Evolutionary conservation across 208 protist genomes (phyloP).

Genomic region (Acanthamoeba quina): DNA sequence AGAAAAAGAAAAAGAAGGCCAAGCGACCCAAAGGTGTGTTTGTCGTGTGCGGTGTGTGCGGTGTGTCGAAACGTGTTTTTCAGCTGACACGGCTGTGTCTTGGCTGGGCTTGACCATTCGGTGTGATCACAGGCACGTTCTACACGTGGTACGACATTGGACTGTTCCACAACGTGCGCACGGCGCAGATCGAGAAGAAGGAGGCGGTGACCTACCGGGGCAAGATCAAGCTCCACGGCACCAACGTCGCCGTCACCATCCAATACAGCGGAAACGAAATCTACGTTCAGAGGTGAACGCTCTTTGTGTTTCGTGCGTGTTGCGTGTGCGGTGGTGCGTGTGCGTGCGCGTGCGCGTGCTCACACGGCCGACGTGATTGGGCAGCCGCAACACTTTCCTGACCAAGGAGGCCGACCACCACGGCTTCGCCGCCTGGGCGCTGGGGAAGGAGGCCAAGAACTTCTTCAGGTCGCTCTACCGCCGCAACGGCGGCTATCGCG

Average conservation of each 20-base stretch:
- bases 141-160: slow-evolving; percentile 65
- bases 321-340: neutral
- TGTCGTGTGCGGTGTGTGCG: neutral
- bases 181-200: slow-evolving; percentile 41
- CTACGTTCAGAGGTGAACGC: slow-evolving; percentile 49
- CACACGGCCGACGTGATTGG: neutral
- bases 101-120: neutral
- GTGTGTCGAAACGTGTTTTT: neutral
- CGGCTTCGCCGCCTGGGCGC: slow-evolving; percentile 59
- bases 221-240: slow-evolving; percentile 73
- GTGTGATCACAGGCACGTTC: slow-evolving; percentile 21
- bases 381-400: slow-evolving; percentile 65
- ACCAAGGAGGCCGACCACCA: slow-evolving; percentile 62
- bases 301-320: neutral
- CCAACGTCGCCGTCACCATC: slow-evolving; percentile 66
- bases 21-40: slow-evolving; percentile 41
- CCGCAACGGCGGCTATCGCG: slow-evolving; percentile 43
- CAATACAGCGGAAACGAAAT: slow-evolving; percentile 67
- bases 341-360: neutral
- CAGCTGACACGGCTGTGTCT: neutral
- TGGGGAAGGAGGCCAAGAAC: slow-evolving; percentile 51
- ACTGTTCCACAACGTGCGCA: slow-evolving; percentile 72
- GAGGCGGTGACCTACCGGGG: slow-evolving; percentile 45
- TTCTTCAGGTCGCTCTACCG: slow-evolving; percentile 50
- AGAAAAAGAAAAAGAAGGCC: slow-evolving; percentile 66